These are phyloP conservation scores for Mycena albidolilacea DNA, from an alignment of 768 basidiomycete genomes.

Conservation along the genomic window DNA sequence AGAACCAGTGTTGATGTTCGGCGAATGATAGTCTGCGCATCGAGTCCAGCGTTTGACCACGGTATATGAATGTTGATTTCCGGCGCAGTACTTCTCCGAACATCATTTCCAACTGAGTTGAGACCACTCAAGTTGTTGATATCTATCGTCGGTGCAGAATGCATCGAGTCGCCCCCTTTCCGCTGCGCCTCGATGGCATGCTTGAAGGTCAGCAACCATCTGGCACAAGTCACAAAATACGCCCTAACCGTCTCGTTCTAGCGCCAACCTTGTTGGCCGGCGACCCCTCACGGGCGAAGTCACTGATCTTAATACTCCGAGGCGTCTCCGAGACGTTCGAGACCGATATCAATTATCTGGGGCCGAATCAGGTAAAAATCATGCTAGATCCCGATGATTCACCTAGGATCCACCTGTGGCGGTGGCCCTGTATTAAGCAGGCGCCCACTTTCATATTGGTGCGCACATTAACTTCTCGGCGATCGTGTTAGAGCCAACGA, in stretches of 20 bases:
- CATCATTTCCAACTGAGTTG: background rate
- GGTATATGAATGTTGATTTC: conserved; percentile 4
- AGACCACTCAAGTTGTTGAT: conserved; percentile 8
- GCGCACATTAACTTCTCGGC: background rate
- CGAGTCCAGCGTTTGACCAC: too few relatives aligned
- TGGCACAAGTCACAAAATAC: background rate
- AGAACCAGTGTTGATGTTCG: too few relatives aligned
- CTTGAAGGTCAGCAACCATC: background rate
- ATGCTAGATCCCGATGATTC: conserved; percentile 26
- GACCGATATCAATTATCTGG: background rate
- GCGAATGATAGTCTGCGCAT: too few relatives aligned
- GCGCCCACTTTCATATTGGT: background rate
- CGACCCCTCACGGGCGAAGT: background rate
- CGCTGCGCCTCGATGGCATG: background rate
- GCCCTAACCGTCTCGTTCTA: background rate
- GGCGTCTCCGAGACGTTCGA: background rate
- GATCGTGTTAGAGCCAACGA: background rate
- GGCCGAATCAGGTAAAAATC: conserved; percentile 4
- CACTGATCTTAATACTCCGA: conserved; percentile 2
- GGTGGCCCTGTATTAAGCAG: conserved; percentile 20
- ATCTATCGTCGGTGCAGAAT: background rate
- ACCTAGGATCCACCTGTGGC: conserved; percentile 32
- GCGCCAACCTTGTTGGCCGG: conserved; percentile 15
- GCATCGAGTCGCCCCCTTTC: conserved; percentile 18
- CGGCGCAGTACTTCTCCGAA: background rate